Percentiles rank a stretch among this genome's conserved stretches.
Evolutionary conservation across 2,329 filamentous ascomycete genomes (phyloP).

Genomic region (Blumeria graminis): DNA sequence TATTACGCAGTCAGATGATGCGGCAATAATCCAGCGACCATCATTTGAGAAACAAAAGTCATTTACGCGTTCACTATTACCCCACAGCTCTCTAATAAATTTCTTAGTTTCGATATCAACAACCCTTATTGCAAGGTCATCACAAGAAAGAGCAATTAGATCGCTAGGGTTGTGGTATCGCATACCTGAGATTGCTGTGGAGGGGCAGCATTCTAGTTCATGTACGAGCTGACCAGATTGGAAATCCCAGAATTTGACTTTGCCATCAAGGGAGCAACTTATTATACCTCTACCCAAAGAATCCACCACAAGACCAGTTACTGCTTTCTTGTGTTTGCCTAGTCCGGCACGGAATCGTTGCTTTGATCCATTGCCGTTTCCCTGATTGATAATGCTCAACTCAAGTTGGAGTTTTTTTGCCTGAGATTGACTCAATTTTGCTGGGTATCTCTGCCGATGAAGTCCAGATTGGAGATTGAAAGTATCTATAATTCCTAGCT

Average conservation of each 20-base stretch:
- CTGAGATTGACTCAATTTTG: constrained; percentile 51
- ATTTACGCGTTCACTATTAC: constrained; percentile 46
- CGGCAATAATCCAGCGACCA: constrained; percentile 78
- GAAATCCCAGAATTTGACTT: constrained; percentile 95
- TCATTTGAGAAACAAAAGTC: constrained; percentile 81
- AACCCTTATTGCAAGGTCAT: constrained; percentile 68
- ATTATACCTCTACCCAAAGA: constrained; percentile 69
- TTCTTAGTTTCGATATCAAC: constrained; percentile 79
- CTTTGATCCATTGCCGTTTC: constrained; percentile 5
- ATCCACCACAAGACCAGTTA: constrained; percentile 75
- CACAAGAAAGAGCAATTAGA: constrained; percentile 68
- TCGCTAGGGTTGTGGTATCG: constrained; percentile 67
- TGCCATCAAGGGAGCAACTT: constrained; percentile 74
- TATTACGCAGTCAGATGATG: constrained; percentile 55
- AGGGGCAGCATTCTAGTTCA: constrained; percentile 63
- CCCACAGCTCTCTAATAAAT: constrained; percentile 82
- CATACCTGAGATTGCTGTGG: constrained; percentile 50
- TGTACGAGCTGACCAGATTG: constrained; percentile 54
- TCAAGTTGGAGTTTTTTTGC: constrained; percentile 50
- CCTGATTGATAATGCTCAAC: constrained; percentile 20
- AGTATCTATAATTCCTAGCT: constrained; percentile 67
- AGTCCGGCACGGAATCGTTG: constrained; percentile 19
- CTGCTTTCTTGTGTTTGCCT: constrained; percentile 54
- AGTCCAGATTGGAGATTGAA: constrained; percentile 89
- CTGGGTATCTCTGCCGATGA: constrained; percentile 71